A percentile compares a stretch with the other conserved stretches of the same genome.
phyloP scores from a whole-genome alignment of 2,329 filamentous ascomycete genomes.

The Nakataea oryzae region DNA sequence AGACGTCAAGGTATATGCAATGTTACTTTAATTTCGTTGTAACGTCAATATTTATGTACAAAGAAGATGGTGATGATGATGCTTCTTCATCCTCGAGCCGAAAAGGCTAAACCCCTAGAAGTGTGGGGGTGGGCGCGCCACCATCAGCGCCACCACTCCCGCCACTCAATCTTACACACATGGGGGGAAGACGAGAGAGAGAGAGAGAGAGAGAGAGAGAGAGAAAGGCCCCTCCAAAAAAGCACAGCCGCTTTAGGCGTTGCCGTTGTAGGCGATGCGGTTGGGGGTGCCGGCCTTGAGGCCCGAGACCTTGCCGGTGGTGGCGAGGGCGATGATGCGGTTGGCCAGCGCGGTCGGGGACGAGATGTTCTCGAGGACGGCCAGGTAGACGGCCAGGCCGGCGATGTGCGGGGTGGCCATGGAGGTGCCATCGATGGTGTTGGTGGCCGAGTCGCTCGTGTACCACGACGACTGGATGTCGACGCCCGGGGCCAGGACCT shows the following conservation, averaged over 20 bases:
- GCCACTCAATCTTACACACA: too few species aligned
- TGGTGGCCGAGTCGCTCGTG: slow-evolving; percentile 23
- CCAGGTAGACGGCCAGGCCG: slow-evolving; percentile 25
- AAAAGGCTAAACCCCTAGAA: too few species aligned
- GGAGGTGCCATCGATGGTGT: slow-evolving; percentile 36
- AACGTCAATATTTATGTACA: background rate
- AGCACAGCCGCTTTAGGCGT: slow-evolving; percentile 12
- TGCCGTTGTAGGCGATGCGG: slow-evolving; percentile 45
- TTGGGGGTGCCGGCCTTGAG: slow-evolving; percentile 35
- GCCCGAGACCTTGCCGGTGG: slow-evolving; percentile 26
- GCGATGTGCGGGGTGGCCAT: slow-evolving; percentile 24
- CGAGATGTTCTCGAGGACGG: slow-evolving; percentile 29
- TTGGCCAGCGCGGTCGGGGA: slow-evolving; percentile 34
- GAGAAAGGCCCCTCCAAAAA: too few species aligned
- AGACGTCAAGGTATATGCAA: background rate
- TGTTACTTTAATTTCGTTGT: background rate
- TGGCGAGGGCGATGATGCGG: slow-evolving; percentile 31
- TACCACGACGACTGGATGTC: slow-evolving; percentile 37
- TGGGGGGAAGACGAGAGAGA: too few species aligned
- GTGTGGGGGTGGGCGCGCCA: too few species aligned
- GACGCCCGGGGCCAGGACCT: slow-evolving; percentile 41
- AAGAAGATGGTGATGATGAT: background rate
- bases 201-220: too few species aligned
- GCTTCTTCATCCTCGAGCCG: too few species aligned
- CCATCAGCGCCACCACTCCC: too few species aligned